Evolutionary conservation across 2,329 filamentous ascomycete genomes (phyloP).

Genomic region (Emydomyces testavorans): DNA sequence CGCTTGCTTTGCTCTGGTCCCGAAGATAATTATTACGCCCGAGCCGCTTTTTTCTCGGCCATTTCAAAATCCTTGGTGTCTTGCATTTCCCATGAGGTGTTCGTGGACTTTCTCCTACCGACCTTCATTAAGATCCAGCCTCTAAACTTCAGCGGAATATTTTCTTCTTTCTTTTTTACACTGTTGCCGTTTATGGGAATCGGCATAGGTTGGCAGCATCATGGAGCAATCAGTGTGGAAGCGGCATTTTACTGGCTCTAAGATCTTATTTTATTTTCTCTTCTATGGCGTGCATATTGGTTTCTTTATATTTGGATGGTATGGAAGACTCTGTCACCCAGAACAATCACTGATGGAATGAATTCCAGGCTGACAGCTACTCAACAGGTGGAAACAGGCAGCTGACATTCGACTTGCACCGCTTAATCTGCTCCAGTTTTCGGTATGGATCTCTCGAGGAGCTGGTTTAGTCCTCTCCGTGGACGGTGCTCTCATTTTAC

Average conservation of each 20-base stretch:
- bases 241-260: conserved; percentile 55
- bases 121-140: background rate
- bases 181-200: conserved; percentile 6
- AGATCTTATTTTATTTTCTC: conserved; percentile 66
- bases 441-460: conserved; percentile 92
- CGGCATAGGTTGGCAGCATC: conserved; percentile 2
- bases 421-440: conserved; percentile 72
- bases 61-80: conserved; percentile 2
- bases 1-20: conserved; percentile 1
- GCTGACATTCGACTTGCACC: conserved; percentile 55
- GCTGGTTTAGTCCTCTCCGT: conserved; percentile 76
- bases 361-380: conserved; percentile 9
- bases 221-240: conserved; percentile 19
- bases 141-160: background rate
- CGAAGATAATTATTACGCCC: conserved; percentile 1
- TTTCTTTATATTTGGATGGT: conserved; percentile 81
- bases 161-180: background rate
- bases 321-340: conserved; percentile 27
- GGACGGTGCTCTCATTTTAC: conserved; percentile 74
- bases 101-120: background rate
- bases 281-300: conserved; percentile 71
- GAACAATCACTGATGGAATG: background rate
- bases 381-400: conserved; percentile 65
- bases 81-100: background rate
- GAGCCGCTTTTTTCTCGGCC: background rate